These are phyloP conservation scores for Aspergillus bertholletiae DNA, from an alignment of 495 filamentous ascomycete genomes.

Conservation along the genomic window DNA sequence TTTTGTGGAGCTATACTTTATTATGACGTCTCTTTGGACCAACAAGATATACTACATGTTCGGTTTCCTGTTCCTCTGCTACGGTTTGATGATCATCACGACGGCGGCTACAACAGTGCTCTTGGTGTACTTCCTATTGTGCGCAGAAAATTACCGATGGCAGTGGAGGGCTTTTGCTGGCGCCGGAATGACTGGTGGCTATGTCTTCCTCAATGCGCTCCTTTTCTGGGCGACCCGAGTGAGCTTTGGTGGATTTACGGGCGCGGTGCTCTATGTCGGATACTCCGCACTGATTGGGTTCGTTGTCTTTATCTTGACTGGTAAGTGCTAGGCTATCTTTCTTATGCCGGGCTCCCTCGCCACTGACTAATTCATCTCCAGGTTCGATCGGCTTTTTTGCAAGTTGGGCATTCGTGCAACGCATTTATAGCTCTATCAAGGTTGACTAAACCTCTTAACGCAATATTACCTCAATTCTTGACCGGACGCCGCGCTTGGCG, in stretches of 20 bases:
- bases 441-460: slow-evolving; percentile 74
- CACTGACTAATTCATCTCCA: slow-evolving; percentile 30
- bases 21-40: slow-evolving; percentile 97
- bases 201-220: slow-evolving; percentile 85
- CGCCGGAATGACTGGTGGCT: slow-evolving; percentile 80
- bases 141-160: slow-evolving; percentile 97
- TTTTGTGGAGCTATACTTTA: slow-evolving; percentile 96
- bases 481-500: not conserved
- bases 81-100: slow-evolving; percentile 95
- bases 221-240: slow-evolving; percentile 85
- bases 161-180: slow-evolving; percentile 92
- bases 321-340: slow-evolving; percentile 39
- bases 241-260: slow-evolving; percentile 77
- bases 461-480: too few species aligned
- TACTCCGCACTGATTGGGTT: slow-evolving; percentile 88
- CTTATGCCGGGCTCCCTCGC: slow-evolving; percentile 1
- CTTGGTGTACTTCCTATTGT: slow-evolving; percentile 91
- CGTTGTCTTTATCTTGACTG: slow-evolving; percentile 88
- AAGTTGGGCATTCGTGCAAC: slow-evolving; percentile 87
- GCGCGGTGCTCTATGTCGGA: slow-evolving; percentile 86
- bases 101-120: slow-evolving; percentile 88
- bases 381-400: slow-evolving; percentile 95
- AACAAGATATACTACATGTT: slow-evolving; percentile 99
- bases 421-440: slow-evolving; percentile 95
- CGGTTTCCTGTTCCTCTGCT: slow-evolving; percentile 96